Base-by-base conservation (phyloP, 2,329 filamentous ascomycete genomes). In the Alternaria hordeiaustralica region DNA sequence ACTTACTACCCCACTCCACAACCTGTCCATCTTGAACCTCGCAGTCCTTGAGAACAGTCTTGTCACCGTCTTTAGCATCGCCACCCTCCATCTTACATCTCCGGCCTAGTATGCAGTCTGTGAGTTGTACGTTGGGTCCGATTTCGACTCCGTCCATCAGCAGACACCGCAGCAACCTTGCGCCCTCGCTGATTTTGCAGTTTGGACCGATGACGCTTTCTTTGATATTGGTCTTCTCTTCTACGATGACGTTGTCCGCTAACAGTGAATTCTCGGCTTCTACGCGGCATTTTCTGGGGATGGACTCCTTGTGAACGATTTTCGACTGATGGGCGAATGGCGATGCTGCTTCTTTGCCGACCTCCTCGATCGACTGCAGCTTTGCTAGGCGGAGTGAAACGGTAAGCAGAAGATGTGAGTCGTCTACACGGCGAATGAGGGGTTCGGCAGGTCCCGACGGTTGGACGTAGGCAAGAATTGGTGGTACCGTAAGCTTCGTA, bases 131-230 rank as follows among this genome's bases (percentile, higher is more conserved):
- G 46, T 91, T 90, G 72, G 93, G 92, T 13, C 93, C 94, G 12
- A 99, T 87, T 8, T 92, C 89, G 1, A 92, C 94, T 4, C 93
- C 93, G 64, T 98, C 95, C 93, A 98, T 97, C 20, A 98, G 83
- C 51, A 98, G 81, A 79, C 95, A 98, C 68, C 94, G 88, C n/a
- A 89, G 90, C 47, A 99, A 82, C 69, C 94, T 92, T 28, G 92
- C 93, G n/a, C 94, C 93, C 70, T 91, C 89, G 66, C 90, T 89
- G 68, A 99, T 95, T 72, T 92, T 90, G 78, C 93, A 97, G 71
- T 93, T 93, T 5, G 92, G 89, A 3, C 96, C 96, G 44, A 99
- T 88, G 28, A 97, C 93, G 41, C 87, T 91, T 80, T 97, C 93
- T 79, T 97, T 97, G 82, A 99, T 92, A n/a, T 94, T 91, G 23